Evolutionary conservation across 2,329 filamentous ascomycete species (phyloP).

Genomic region (Torrubiellomyces zombiae): DNA sequence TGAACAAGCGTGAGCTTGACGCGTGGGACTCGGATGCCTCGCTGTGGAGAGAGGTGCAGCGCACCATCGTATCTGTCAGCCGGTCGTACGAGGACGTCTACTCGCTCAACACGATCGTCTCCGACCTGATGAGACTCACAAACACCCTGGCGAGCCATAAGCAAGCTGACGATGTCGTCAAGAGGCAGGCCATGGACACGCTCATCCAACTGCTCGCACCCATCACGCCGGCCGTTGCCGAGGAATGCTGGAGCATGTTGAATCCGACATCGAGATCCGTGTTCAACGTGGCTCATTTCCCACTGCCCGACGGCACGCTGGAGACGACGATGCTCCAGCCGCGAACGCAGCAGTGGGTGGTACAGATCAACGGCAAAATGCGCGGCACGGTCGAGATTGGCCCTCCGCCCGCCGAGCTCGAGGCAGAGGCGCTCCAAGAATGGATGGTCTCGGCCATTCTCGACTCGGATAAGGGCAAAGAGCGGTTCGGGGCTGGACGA

Average conservation of each 20-base stretch:
- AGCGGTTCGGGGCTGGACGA: slow-evolving; percentile 32
- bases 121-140: slow-evolving; percentile 66
- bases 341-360: slow-evolving; percentile 38
- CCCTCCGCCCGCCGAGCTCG: slow-evolving; percentile 24
- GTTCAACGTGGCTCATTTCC: slow-evolving; percentile 39
- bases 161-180: slow-evolving; percentile 23
- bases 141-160: slow-evolving; percentile 42
- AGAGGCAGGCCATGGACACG: slow-evolving; percentile 29
- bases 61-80: slow-evolving; percentile 49
- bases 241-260: slow-evolving; percentile 61
- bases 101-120: slow-evolving; percentile 68
- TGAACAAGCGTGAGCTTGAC: slow-evolving; percentile 15
- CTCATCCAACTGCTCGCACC: slow-evolving; percentile 63
- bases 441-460: slow-evolving; percentile 49
- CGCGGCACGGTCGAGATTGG: slow-evolving; percentile 51
- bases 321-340: slow-evolving; percentile 31
- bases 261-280: slow-evolving; percentile 20
- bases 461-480: slow-evolving; percentile 40
- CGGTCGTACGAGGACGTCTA: slow-evolving; percentile 54
- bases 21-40: slow-evolving; percentile 29
- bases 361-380: slow-evolving; percentile 69
- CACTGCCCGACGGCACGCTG: slow-evolving; percentile 32
- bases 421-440: slow-evolving; percentile 28
- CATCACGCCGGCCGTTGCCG: slow-evolving; percentile 62
- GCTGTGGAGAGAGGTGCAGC: slow-evolving; percentile 51